Evolutionary conservation across 2,329 filamentous ascomycete species (phyloP), one percentile per base, ranked within the genome.

Genomic region (Sporothrix mexicana): DNA sequence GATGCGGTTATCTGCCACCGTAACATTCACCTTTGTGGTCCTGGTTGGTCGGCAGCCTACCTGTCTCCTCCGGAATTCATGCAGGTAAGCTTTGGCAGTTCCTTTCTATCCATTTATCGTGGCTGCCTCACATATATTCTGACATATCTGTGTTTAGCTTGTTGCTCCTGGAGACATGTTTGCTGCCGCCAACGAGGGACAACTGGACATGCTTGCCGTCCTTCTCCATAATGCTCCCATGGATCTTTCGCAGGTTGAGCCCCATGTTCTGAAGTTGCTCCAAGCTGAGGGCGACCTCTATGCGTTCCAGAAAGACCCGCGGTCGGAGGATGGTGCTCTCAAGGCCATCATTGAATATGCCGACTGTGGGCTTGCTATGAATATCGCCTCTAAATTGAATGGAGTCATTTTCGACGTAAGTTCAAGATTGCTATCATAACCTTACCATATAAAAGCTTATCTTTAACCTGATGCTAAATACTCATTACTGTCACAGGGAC

Each of bases 1-100:
- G 89, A 91, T 78, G 85, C 90, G 7, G 85, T 83, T 70, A 82
- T 83, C 45, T 84, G 86, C 8, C 82, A 85, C 72, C 81, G 84
- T 13, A 85, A 85, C 69, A 78, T 87, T 41, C 80, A 82, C 1
- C 76, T 84, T 20, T 79, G 82, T 47, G 81, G 82, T 62, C 80
- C 83, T 12, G 81, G 82, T 47, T 90, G 88, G 87, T 78, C 79
- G 64, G 80, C 84, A 20, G 79, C 81, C 61, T 84, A 84, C 68
- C 79, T 89, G 41, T 80, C 80, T 9, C 81, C 84, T 2, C 81
- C 79, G 41, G 83, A 86, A 20, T 86, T 85, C 78, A 79, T 81
- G 12, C 80, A 83, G 74, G 83, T 84, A 75, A 15, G 76, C 30
- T 36, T 74, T 20, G 17, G 25, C 17, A 2, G 8, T 17, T 23